These are phyloP conservation scores for Clausena lansium DNA, from an alignment of 345 rosid genomes.

Conservation along the genomic window DNA sequence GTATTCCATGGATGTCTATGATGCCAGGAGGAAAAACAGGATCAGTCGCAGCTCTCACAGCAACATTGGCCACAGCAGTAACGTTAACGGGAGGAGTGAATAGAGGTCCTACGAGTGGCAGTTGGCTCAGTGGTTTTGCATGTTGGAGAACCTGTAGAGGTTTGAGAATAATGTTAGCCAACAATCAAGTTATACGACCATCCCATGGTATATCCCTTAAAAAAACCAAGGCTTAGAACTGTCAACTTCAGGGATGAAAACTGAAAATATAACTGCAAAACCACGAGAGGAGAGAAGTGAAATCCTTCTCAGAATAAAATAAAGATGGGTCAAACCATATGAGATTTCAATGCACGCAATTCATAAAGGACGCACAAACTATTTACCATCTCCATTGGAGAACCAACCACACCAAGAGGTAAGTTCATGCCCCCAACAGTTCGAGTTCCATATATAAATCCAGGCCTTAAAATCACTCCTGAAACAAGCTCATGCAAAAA, in stretches of 20 bases:
- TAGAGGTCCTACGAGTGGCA: constrained; percentile 54
- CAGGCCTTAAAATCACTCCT: constrained; percentile 94
- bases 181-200: too few relatives aligned
- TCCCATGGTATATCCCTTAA: neutral
- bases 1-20: constrained; percentile 44
- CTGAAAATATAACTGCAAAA: neutral
- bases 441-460: constrained; percentile 93
- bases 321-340: neutral
- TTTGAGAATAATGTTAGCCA: neutral
- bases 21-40: constrained; percentile 64
- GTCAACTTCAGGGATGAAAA: too few relatives aligned
- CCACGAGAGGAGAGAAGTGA: neutral
- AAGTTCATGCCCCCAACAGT: constrained; percentile 71
- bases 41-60: constrained; percentile 55
- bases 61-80: constrained; percentile 47
- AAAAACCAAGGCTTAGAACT: too few relatives aligned
- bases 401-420: constrained; percentile 82
- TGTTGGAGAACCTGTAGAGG: constrained; percentile 45
- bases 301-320: neutral
- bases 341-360: neutral
- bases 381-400: constrained; percentile 87
- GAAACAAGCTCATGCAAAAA: constrained; percentile 12
- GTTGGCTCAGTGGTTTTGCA: constrained; percentile 49
- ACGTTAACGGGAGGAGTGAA: constrained; percentile 56
- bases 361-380: neutral